Conservation (phyloP, 495 filamentous ascomycete genomes). For the Bacidia gigantensis region DNA sequence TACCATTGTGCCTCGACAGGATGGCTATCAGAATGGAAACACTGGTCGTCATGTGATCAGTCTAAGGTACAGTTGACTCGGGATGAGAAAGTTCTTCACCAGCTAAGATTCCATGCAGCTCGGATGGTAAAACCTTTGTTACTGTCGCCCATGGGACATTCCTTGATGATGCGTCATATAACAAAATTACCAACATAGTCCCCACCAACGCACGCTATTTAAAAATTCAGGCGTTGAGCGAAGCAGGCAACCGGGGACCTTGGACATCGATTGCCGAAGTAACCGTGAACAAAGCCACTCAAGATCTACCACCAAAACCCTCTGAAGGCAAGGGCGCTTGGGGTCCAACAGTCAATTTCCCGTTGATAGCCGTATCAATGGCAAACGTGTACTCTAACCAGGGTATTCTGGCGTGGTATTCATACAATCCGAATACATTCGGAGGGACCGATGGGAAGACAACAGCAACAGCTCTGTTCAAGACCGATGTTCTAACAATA, state of each 20-base stretch:
- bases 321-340: slow-evolving; percentile 22
- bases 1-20: slow-evolving; percentile 12
- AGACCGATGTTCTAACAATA: slow-evolving; percentile 20
- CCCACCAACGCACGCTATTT: slow-evolving; percentile 28
- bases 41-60: slow-evolving; percentile 13
- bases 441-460: slow-evolving; percentile 24
- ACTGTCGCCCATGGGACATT: slow-evolving; percentile 33
- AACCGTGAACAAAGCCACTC: slow-evolving; percentile 16
- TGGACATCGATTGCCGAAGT: slow-evolving; percentile 27
- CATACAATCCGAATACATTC: slow-evolving; percentile 28
- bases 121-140: slow-evolving; percentile 26
- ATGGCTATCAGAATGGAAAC: slow-evolving; percentile 11
- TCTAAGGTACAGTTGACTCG: slow-evolving; percentile 1
- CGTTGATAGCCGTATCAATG: slow-evolving; percentile 35
- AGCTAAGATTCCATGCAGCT: slow-evolving; percentile 17
- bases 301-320: slow-evolving; percentile 6
- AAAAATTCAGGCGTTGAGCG: slow-evolving; percentile 26
- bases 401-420: slow-evolving; percentile 33
- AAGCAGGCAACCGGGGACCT: slow-evolving; percentile 16
- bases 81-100: background rate
- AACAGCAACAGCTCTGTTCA: slow-evolving; percentile 35
- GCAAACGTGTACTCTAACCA: slow-evolving; percentile 26
- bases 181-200: slow-evolving; percentile 30
- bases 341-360: slow-evolving; percentile 39
- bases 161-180: slow-evolving; percentile 24